Percentiles rank a stretch among this genome's conserved stretches.
phyloP scores from a whole-genome alignment of 805 yeast genomes.

The Wickerhamomyces strasburgensis region DNA sequence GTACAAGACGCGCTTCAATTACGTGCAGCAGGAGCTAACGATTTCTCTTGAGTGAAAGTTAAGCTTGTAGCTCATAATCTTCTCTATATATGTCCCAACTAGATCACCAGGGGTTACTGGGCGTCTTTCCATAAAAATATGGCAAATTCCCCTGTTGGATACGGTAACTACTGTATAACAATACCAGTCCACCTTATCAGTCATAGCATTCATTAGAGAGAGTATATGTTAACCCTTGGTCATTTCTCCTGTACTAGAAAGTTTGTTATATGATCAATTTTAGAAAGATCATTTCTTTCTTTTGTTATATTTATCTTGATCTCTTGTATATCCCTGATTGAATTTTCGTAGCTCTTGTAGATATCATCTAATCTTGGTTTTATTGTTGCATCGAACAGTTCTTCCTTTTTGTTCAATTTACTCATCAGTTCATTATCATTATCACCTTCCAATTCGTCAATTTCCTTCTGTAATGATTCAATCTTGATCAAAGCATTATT shows the following conservation, averaged over 20 bases:
- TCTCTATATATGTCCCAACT: too few species aligned
- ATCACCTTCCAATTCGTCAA: slow-evolving; percentile 19
- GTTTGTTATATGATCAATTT: slow-evolving; percentile 25
- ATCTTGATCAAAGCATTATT: slow-evolving; percentile 28
- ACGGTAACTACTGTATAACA: too few species aligned
- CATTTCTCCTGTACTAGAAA: slow-evolving; percentile 16
- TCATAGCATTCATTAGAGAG: too few species aligned
- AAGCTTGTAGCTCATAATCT: too few species aligned
- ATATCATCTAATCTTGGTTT: slow-evolving; percentile 12
- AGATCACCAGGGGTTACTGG: too few species aligned
- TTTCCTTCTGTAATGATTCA: slow-evolving; percentile 21
- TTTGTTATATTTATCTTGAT: slow-evolving; percentile 24
- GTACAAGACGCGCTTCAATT: too few species aligned
- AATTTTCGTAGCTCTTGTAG: slow-evolving; percentile 12
- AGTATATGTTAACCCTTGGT: too few species aligned
- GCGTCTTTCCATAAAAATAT: too few species aligned
- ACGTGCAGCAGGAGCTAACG: too few species aligned
- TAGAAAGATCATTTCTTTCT: slow-evolving; percentile 24
- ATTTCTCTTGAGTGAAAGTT: too few species aligned
- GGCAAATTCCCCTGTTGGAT: too few species aligned
- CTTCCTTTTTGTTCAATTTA: slow-evolving; percentile 3
- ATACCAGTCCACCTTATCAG: too few species aligned
- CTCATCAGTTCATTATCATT: slow-evolving; percentile 5
- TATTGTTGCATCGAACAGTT: slow-evolving; percentile 3
- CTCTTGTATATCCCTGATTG: slow-evolving; percentile 13